Evolutionary conservation across 805 yeast species (phyloP), one percentile per base, ranked within the genome.

Genomic region (Nadsonia fulvescens): DNA sequence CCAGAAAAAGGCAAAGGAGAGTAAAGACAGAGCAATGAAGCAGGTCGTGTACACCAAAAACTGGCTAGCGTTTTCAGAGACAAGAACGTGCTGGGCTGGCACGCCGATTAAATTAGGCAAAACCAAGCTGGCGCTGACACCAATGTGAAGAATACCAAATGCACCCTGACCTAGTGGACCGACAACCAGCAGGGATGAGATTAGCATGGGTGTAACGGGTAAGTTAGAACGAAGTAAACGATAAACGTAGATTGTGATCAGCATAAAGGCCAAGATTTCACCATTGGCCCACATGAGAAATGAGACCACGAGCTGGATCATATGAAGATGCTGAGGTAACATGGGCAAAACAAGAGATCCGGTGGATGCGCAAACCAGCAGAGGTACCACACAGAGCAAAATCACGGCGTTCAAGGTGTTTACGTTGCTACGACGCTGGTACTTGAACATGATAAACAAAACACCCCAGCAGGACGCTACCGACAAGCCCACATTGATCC

Each of bases 121-220:
- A 2, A 22, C 25, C 6, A 22, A 20, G 2, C 25, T 17, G 2
- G 14, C 12, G 6, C 25, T n/a, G 6, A 13, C 14, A 14, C 14
- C 10, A 3, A 69, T 52, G 25, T 64, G 46, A 34, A 71, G 47
- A 8, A 76, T 58, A 2, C 76, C 77, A 46, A 57, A 77, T 2
- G 78, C 63, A 2, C 89, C 92, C 49, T 82, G 94, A 11, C 93
- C 93, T 42, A 76, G 46, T 21, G 83, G 71, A 5, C 94, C 94
- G 23, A 81, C 54, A 1, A 91, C 82, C 27, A 79, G 59, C 42
- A 81, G 78, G 25, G 39, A 34, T 24, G 68, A 51, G n/a, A 82
- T 61, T 42, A 73, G 72, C 2, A 74, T 60, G 7, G 39, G 36
- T 6, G 49, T 44, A 30, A 68, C 60, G 5, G 59, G 51, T 2